Conservation (phyloP, 2,329 filamentous ascomycete species). For the Fusarium foetens region DNA sequence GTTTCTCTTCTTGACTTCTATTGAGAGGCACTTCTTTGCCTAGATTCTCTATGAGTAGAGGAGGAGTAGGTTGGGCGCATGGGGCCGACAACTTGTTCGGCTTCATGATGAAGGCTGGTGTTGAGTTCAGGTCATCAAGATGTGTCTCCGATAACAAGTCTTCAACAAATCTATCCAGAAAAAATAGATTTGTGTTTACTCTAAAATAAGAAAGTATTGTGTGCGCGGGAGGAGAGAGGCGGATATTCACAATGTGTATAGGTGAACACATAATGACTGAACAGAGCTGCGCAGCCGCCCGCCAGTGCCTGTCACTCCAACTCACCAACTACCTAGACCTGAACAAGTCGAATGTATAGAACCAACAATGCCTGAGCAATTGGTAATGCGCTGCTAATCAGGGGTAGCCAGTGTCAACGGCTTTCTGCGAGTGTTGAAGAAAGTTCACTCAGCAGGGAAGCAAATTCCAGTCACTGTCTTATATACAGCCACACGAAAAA, state of each 20-base stretch:
- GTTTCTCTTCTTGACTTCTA: not conserved
- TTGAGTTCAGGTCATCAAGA: not conserved
- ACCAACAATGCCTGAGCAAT: not conserved
- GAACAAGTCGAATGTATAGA: not conserved
- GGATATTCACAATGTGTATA: not conserved
- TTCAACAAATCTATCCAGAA: not conserved
- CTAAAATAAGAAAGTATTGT: not conserved
- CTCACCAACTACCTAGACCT: not conserved
- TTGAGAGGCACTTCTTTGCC: not conserved
- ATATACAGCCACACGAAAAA: not conserved
- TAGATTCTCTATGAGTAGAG: constrained; percentile 29
- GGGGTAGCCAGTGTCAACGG: not conserved
- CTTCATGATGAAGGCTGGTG: not conserved
- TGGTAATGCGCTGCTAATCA: not conserved
- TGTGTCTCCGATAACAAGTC: not conserved
- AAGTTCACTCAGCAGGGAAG: not conserved
- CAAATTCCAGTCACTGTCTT: not conserved
- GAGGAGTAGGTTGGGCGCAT: constrained; percentile 25
- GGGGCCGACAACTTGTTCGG: constrained; percentile 9
- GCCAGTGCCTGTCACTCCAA: constrained; percentile 9
- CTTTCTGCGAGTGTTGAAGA: not conserved
- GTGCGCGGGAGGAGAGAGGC: not conserved
- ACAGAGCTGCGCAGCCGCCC: not conserved
- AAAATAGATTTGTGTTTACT: not conserved
- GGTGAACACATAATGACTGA: not conserved